Evolutionary conservation across 768 basidiomycete genomes (phyloP), one percentile per base, ranked within the genome.

Genomic region (Tremella fuciformis): DNA sequence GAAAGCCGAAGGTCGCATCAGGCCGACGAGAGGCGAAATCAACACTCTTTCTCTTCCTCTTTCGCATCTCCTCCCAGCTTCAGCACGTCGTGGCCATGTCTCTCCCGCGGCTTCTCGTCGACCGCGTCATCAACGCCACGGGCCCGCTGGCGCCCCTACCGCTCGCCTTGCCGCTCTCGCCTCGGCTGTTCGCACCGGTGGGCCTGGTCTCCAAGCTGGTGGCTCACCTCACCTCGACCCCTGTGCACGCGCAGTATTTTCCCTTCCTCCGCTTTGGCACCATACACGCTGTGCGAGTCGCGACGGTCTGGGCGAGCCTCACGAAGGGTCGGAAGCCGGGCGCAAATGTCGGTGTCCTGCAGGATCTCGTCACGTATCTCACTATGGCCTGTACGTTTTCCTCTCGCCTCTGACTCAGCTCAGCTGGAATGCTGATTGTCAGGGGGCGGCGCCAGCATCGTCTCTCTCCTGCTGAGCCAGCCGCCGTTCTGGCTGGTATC

Each of bases 401-500:
- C 6, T 22, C 49, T 18, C 16, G 4, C 8, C 8, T n/a, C n/a
- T n/a, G n/a, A 50, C 6, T 6, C 11, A 34, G 29, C 29, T 34
- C 21, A 4, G 25, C 8, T 3, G 15, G 16, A n/a, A 15, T 34
- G 57, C 58, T 63, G 56, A 64, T 38, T 13, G 11, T n/a, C 38
- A 73, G 71, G 71, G 69, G 71, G 71, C 40, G 71, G 71, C 18
- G 57, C 65, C 13, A 70, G 69, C n/a, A 29, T 66, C 8, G 58
- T 63, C 1, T 60, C 69, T 1, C 40, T 73, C 6, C 54, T 73
- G 0, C 59, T 70, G 11, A 42, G 49, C 13, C 66, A 67, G 52
- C 69, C 69, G 7, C 71, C 71, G 0, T 49, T 65, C 34, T 73
- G 71, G 71, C 58, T 73, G 8, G 25, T 70, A n/a, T 69, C 67